phyloP scores from a whole-genome alignment of 225 moss, liverwort and hornwort genomes.

The Pleurozium schreberi region DNA sequence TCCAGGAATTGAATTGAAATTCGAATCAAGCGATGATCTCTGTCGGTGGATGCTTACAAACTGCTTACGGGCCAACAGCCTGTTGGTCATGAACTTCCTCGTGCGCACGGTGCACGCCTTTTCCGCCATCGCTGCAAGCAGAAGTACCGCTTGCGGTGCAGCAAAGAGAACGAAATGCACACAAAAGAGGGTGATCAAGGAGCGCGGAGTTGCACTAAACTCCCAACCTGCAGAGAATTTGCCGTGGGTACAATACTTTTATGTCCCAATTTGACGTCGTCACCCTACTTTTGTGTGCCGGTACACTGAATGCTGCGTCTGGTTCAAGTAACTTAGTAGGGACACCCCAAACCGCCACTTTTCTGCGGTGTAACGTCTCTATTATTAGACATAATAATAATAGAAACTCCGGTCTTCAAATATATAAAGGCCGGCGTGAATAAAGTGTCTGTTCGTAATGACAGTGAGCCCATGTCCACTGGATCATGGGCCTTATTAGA shows the following conservation, averaged over 20 bases:
- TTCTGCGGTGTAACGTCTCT: accelerated
- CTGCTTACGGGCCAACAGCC: constrained; percentile 72
- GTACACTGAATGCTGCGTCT: neutral
- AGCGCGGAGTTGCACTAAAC: neutral
- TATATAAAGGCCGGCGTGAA: too few species aligned
- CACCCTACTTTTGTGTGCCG: neutral
- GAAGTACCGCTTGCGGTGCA: neutral
- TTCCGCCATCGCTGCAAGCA: constrained; percentile 55
- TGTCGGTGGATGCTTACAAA: constrained; percentile 28
- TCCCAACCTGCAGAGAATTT: neutral
- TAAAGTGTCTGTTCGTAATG: too few species aligned
- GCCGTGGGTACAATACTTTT: neutral
- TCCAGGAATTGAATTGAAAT: neutral
- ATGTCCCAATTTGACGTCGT: neutral
- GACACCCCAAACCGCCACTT: neutral
- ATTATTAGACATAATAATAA: neutral
- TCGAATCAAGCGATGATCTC: neutral
- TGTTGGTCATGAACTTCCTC: constrained; percentile 87
- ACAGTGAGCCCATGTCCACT: too few species aligned
- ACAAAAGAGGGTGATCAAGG: neutral
- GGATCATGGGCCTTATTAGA: too few species aligned
- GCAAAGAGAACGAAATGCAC: neutral
- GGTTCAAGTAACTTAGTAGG: neutral
- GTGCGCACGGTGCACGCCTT: constrained; percentile 95
- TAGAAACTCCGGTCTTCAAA: too few species aligned